Base-by-base conservation (phyloP, 139 green algal genomes). In the Coelastrella sp. region DNA sequence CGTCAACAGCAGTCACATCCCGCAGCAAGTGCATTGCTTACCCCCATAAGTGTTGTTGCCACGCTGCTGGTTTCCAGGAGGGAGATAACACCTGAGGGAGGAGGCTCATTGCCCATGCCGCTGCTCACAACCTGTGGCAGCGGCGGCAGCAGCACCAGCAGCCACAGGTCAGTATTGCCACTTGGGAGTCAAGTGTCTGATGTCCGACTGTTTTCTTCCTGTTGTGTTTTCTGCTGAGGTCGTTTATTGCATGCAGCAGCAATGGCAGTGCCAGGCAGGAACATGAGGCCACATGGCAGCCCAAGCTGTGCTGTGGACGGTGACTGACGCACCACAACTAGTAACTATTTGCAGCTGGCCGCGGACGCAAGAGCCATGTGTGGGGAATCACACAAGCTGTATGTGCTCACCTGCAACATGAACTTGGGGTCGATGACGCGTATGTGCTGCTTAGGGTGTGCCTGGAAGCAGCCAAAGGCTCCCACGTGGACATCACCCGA, bases 401-500 rank as follows among this genome's bases (percentile, higher is more conserved):
- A 49, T 49, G 35, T 49, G 1, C 85, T 9, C 74, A 83, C 85
- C 85, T 90, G 91, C 59, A 88, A 60, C 78, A 91, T 93, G 66
- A 90, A 95, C 85, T 92, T 85, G 65, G 85, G 86, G 82, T 95
- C 93, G 7, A 90, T 27, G 17, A 90, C 86, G 6, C 76, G 14
- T 4, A 80, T 59, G 78, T 90, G 87, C 49, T 61, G 7, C 90
- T 94, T 93, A 70, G 93, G 93, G 8, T 87, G 68, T 6, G 85
- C 85, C 61, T 91, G 87, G 85, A 95, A 90, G 65, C 63, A 59
- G 19, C 92, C 94, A 19, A 95, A 75, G 0, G 81, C 94, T 0
- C 92, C 93, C 12, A 92, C 90, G 70, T 95, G 94, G 60, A 95
- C 93, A 68, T 96, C 93, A 19, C 94, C 94, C 6, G 87, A 92